These are phyloP conservation scores for Pseudogymnoascus pannorum DNA, from an alignment of 2,329 filamentous ascomycete genomes.

Conservation along the genomic window DNA sequence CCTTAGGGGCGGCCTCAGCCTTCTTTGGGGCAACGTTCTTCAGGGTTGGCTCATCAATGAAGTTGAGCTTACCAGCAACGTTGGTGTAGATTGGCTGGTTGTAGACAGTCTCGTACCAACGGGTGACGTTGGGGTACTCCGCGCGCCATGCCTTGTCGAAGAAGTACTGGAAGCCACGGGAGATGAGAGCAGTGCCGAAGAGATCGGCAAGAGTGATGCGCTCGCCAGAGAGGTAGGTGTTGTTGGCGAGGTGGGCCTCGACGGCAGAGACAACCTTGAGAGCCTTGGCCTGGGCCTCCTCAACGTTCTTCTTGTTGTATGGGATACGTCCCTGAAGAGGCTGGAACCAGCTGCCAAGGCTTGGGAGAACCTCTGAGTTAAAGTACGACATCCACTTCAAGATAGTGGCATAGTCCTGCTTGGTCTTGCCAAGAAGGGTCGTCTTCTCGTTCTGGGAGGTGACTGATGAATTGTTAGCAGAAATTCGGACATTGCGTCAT, in stretches of 20 bases:
- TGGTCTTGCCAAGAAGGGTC: conserved; percentile 97
- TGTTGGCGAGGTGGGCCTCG: conserved; percentile 81
- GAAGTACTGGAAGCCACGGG: conserved; percentile 87
- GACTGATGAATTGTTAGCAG: conserved; percentile 48
- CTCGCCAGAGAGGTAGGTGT: conserved; percentile 97
- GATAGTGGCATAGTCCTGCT: conserved; percentile 99
- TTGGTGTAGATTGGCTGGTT: conserved; percentile 88
- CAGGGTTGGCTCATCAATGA: conserved; percentile 81
- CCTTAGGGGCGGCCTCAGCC: conserved; percentile 57
- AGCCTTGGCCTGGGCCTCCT: conserved; percentile 65
- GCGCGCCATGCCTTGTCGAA: conserved; percentile 85
- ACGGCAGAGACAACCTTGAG: conserved; percentile 63
- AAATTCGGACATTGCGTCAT: conserved; percentile 13
- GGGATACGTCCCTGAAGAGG: conserved; percentile 73
- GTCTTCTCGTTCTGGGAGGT: conserved; percentile 99
- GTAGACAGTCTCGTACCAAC: conserved; percentile 92
- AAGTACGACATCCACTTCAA: conserved; percentile 96
- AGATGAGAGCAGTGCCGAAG: conserved; percentile 71
- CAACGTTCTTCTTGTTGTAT: conserved; percentile 98
- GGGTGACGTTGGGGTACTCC: conserved; percentile 75
- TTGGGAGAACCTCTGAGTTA: conserved; percentile 76
- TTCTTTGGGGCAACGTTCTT: conserved; percentile 70
- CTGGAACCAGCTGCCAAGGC: conserved; percentile 73
- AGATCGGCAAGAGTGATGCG: conserved; percentile 94
- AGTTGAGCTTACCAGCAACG: conserved; percentile 65